Base-by-base conservation (phyloP, 257 asterid genomes). In the Catharanthus roseus region DNA sequence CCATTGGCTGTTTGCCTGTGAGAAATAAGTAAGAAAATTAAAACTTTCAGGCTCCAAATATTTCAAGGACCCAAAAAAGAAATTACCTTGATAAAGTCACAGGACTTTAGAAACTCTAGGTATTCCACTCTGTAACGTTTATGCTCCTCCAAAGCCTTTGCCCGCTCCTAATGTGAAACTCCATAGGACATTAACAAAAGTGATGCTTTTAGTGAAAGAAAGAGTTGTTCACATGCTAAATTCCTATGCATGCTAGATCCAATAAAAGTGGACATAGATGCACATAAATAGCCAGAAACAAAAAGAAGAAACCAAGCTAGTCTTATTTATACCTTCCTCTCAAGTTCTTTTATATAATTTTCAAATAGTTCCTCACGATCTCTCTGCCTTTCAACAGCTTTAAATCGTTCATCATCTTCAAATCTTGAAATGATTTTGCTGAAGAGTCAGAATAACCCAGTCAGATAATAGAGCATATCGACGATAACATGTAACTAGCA, bases 1-100 rank as follows among this genome's bases (percentile, higher is more conserved):
- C 99, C 99, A 95, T 77, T 95, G 99, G 75, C 98, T 95, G 79
- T 90, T 88, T 49, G 96, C 92, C 99, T 95, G 84, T 63, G 73
- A 41, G 6, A 70, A 71, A 34, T 55, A 74, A 68, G 67, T 29
- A n/a, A 68, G 31, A 68, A 7, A 50, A 51, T 23, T 50, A 61
- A 68, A 31, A 36, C 7, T 58, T 26, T 36, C 68, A 5, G 19
- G 60, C 65, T 57, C 60, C 67, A 51, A 41, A 55, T 60, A 65
- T 38, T 70, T 68, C 70, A 33, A 78, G 65, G 71, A 80, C 45
- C 66, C 63, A 33, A 44, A 36, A 57, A 34, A 57, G 49, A 75
- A 62, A 54, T 38, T 87, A 91, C 99, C 92, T 84, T 87, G 74
- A 95, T 85, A 71, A 95, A 91, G 86, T 89, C 92, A 10, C 99